A percentile compares a stretch with the other conserved stretches of the same genome.
These are phyloP conservation scores for Aureobasidium sp. DNA, from an alignment of 2,329 filamentous ascomycete species.

Conservation along the genomic window DNA sequence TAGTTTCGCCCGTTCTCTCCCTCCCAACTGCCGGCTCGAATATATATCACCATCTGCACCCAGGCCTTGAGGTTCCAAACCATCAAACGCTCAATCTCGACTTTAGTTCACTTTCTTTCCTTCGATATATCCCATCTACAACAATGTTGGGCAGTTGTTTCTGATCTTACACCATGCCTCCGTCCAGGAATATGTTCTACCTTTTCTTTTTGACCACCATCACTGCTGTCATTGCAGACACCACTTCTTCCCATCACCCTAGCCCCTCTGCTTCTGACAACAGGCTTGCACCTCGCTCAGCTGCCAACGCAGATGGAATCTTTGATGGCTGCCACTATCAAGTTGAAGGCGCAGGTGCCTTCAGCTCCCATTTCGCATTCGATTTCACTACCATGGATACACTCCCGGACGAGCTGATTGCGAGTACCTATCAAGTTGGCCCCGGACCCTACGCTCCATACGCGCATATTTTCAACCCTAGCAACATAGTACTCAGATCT, in stretches of 20 bases:
- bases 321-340: slow-evolving; percentile 10
- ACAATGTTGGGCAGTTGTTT: background rate
- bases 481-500: slow-evolving; percentile 11
- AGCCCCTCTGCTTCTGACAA: background rate
- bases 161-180: background rate
- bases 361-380: slow-evolving; percentile 10
- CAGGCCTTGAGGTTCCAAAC: background rate
- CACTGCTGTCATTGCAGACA: background rate
- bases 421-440: slow-evolving; percentile 13
- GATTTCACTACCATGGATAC: slow-evolving; percentile 13
- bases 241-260: background rate
- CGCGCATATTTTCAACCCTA: slow-evolving; percentile 11
- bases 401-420: slow-evolving; percentile 3
- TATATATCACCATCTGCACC: background rate
- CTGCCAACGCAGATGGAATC: background rate
- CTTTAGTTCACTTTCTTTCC: background rate
- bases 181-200: background rate
- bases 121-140: background rate
- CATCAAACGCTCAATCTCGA: background rate
- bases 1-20: slow-evolving; percentile 4
- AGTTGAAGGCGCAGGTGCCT: slow-evolving; percentile 11
- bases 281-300: background rate
- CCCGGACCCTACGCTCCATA: slow-evolving; percentile 12
- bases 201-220: background rate
- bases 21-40: background rate